Base-by-base conservation (phyloP, 2,329 filamentous ascomycete genomes). In the Aspergillus sp. region DNA sequence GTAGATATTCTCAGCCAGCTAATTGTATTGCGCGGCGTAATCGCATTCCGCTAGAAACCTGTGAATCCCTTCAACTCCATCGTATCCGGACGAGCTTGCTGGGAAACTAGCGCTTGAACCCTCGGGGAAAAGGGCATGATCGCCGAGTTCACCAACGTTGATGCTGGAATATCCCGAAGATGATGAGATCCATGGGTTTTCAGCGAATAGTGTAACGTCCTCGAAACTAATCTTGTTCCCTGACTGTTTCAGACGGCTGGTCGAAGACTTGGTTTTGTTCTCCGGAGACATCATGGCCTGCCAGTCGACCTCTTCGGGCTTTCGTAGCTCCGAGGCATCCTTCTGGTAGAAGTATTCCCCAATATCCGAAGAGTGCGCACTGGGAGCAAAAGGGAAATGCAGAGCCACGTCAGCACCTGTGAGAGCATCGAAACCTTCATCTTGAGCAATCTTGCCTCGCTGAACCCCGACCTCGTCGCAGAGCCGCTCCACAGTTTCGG, bases 401-500 rank as follows among this genome's bases (percentile, higher is more conserved):
- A 98, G 82, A 5, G 92, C 91, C 65, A 95, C 84, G 1, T 90
- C 82, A 1, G 87, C 86, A 9, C 90, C 92, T 26, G 83, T 82
- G 57, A 84, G 85, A 6, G 75, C 70, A 57, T 91, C 85, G 67
- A 96, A 96, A 18, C 89, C 87, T 32, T 84, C 81, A 64, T 98
- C 95, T 77, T 98, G 89, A 12, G 84, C 80, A 4, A 98, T 85
- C 4, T 90, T 79, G 1, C 95, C 95, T 55, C 92, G 84, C 63
- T 88, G 86, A 7, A 99, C 83, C n/a, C 90, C 90, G 11, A 96
- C 83, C 72, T 99, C 95, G 51, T 91, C 87, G 73, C 93, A 97
- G 1, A 99, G 83, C 3, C 83, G 81, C 71, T 96, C 91, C 0
- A 96, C 90, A 0, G 90, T 91, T 16, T 88, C 85, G 0, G 87